A percentile compares a stretch with the other conserved stretches of the same genome.
These are phyloP conservation scores for Platismatia glauca DNA, from an alignment of 495 filamentous ascomycete genomes.

Conservation along the genomic window DNA sequence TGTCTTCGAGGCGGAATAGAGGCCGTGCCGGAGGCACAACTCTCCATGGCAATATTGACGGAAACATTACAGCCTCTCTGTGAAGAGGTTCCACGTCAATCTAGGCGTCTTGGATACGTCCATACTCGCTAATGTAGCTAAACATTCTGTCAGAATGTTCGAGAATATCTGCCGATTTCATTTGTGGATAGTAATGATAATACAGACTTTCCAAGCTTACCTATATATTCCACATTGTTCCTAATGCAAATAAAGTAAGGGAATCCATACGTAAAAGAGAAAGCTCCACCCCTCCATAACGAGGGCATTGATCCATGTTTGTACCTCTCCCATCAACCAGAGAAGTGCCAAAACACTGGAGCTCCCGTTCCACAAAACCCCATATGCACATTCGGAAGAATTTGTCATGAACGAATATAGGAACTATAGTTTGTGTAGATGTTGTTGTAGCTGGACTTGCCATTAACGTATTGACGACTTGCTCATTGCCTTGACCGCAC, in stretches of 20 bases:
- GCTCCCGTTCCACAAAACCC: background rate
- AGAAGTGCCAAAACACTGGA: background rate
- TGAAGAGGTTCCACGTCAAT: background rate
- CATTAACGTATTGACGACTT: background rate
- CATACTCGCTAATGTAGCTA: constrained; percentile 13
- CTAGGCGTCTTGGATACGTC: constrained; percentile 12
- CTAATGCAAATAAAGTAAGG: background rate
- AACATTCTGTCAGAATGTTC: constrained; percentile 1
- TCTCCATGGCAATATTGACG: background rate
- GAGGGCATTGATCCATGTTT: background rate
- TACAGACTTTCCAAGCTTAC: background rate
- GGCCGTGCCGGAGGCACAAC: background rate
- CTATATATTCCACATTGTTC: background rate
- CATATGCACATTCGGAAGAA: background rate
- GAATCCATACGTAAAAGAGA: background rate
- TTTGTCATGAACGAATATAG: background rate
- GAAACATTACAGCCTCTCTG: background rate
- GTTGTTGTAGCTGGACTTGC: background rate
- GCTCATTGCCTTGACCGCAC: background rate
- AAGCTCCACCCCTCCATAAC: background rate
- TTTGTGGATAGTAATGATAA: constrained; percentile 5
- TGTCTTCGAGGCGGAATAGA: background rate
- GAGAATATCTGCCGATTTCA: background rate
- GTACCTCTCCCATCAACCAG: background rate
- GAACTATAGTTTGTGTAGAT: background rate